Evolutionary conservation across 352 stramenopile species (phyloP).

Genomic region (Globisporangium spinosum): DNA sequence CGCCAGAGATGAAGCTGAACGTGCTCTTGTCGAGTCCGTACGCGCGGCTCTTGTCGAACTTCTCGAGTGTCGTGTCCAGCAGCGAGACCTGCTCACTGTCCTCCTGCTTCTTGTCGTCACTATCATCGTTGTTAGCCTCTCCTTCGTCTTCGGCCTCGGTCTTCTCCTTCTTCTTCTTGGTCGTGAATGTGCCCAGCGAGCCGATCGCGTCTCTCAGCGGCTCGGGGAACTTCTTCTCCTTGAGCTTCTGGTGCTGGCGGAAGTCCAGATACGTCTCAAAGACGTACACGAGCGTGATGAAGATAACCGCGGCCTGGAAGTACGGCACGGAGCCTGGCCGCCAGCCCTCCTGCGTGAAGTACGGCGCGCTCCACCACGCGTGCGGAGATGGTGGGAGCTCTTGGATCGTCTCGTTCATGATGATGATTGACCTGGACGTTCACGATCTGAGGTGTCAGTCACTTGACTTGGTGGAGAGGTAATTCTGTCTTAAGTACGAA

Average conservation of each 20-base stretch:
- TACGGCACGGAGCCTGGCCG: constrained; percentile 49
- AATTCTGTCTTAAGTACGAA: background rate
- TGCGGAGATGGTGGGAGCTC: background rate
- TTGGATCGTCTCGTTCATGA: background rate
- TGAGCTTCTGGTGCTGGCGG: constrained; percentile 89
- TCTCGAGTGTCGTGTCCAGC: constrained; percentile 81
- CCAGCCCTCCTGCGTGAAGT: constrained; percentile 62
- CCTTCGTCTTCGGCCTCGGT: constrained; percentile 36
- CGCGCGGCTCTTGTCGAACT: constrained; percentile 91
- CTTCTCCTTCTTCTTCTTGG: constrained; percentile 13
- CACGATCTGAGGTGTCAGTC: background rate
- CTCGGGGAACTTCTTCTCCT: constrained; percentile 67
- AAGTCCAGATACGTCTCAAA: constrained; percentile 93
- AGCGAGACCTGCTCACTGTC: constrained; percentile 44
- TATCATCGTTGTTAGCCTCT: constrained; percentile 13
- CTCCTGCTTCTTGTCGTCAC: background rate
- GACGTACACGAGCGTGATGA: constrained; percentile 88
- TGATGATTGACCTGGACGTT: background rate
- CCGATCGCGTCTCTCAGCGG: constrained; percentile 51
- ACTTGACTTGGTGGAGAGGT: background rate
- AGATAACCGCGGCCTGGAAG: constrained; percentile 74
- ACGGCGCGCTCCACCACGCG: constrained; percentile 47
- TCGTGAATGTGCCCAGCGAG: constrained; percentile 37
- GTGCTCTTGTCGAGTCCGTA: constrained; percentile 96
- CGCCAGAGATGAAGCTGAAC: constrained; percentile 90